phyloP scores from a whole-genome alignment of 2,329 filamentous ascomycete genomes.

The Aspergillus hiratsukae region DNA sequence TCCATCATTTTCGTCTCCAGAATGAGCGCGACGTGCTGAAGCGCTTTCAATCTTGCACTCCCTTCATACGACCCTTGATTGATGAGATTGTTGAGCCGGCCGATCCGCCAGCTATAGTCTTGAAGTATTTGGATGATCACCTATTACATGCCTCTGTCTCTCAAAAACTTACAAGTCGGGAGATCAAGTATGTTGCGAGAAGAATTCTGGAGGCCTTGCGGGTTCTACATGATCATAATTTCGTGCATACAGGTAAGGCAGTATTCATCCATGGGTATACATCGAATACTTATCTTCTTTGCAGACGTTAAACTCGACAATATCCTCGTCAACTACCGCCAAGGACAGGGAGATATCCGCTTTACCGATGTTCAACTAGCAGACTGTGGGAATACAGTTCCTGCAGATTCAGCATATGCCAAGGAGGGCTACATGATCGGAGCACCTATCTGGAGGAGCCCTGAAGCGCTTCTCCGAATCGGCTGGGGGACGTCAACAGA shows the following conservation, averaged over 20 bases:
- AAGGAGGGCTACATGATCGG: conserved; percentile 15
- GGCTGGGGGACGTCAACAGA: conserved; percentile 23
- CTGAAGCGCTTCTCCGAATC: conserved; percentile 21
- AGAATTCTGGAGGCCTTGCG: conserved; percentile 12
- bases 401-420: conserved; percentile 11
- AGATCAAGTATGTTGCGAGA: conserved; percentile 17
- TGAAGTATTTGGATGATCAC: conserved; percentile 22
- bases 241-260: conserved; percentile 18
- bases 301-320: conserved; percentile 23
- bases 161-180: conserved; percentile 11
- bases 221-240: conserved; percentile 13
- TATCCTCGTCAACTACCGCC: conserved; percentile 18
- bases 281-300: not conserved
- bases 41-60: conserved; percentile 7
- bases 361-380: conserved; percentile 21
- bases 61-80: conserved; percentile 11
- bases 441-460: conserved; percentile 18
- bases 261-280: not conserved
- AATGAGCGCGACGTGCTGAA: conserved; percentile 14
- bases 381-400: conserved; percentile 17
- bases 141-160: conserved; percentile 15
- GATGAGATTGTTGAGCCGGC: conserved; percentile 13
- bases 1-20: conserved; percentile 11
- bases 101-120: conserved; percentile 12
- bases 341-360: conserved; percentile 2